phyloP scores from a whole-genome alignment of 108 stramenopile genomes.

The Skeletonema tropicum region DNA sequence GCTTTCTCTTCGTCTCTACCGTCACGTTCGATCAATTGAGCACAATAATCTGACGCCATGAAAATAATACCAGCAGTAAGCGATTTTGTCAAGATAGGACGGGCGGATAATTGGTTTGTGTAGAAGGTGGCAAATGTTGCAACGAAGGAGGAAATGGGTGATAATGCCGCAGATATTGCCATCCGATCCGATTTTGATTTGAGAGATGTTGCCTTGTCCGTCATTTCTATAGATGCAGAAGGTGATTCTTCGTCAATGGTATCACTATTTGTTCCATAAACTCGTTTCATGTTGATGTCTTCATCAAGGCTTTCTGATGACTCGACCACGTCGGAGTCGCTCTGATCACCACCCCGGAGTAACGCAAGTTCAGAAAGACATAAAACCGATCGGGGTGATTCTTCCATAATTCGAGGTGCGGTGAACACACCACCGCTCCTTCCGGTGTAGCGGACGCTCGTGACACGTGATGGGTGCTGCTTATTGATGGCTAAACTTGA shows the following conservation, averaged over 20 bases:
- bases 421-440: not conserved
- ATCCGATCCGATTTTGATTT: conserved; percentile 9
- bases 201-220: conserved; percentile 4
- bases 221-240: conserved; percentile 26
- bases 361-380: not conserved
- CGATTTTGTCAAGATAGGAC: conserved; percentile 83
- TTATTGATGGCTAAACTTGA: not conserved
- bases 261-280: conserved; percentile 16
- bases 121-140: conserved; percentile 40
- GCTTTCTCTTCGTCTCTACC: not conserved
- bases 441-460: not conserved
- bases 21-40: conserved; percentile 69
- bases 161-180: not conserved
- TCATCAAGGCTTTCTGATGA: conserved; percentile 21
- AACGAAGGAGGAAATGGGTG: conserved; percentile 30
- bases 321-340: not conserved
- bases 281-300: conserved; percentile 8
- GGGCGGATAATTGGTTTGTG: conserved; percentile 32
- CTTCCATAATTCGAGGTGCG: not conserved
- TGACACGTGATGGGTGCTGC: conserved; percentile 12
- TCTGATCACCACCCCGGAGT: not conserved
- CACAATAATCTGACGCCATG: conserved; percentile 71
- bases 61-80: conserved; percentile 78
- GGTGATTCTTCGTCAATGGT: conserved; percentile 20
- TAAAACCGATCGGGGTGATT: not conserved